phyloP scores from a whole-genome alignment of 2,329 filamentous ascomycete genomes.

The Calonectria naviculata region DNA sequence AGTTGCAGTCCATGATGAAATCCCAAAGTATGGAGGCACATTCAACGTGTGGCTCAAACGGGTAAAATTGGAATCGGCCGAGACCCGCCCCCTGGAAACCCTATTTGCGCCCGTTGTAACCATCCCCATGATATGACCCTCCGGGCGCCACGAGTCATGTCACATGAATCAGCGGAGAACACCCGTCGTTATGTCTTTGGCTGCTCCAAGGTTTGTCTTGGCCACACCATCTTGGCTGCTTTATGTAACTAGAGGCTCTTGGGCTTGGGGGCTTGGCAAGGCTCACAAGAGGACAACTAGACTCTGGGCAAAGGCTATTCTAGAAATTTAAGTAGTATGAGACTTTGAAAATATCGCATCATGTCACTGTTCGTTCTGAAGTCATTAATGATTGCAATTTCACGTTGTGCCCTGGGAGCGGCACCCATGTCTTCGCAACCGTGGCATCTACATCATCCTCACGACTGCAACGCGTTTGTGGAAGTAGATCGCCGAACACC shows the following conservation, averaged over 20 bases:
- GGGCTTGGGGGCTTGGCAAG: not conserved
- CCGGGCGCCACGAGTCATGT: not conserved
- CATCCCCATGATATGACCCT: not conserved
- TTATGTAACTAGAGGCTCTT: not conserved
- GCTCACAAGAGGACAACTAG: not conserved
- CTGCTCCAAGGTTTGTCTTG: not conserved
- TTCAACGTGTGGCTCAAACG: not conserved
- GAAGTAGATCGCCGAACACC: not conserved
- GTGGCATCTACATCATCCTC: not conserved
- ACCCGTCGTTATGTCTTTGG: not conserved
- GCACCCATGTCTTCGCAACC: not conserved
- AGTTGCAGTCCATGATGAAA: no score
- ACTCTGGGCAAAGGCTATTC: not conserved
- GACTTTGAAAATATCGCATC: not conserved
- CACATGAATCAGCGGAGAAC: not conserved
- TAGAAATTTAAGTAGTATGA: not conserved
- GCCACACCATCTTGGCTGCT: not conserved
- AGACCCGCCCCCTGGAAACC: not conserved
- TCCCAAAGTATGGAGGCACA: no score
- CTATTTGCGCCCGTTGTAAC: not conserved
- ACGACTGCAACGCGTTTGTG: not conserved
- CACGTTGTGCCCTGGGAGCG: not conserved
- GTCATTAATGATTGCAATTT: not conserved
- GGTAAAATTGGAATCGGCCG: not conserved
- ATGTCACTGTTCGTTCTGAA: not conserved